Evolutionary conservation across 805 yeast species (phyloP).

Genomic region (Naumovozyma castellii): DNA sequence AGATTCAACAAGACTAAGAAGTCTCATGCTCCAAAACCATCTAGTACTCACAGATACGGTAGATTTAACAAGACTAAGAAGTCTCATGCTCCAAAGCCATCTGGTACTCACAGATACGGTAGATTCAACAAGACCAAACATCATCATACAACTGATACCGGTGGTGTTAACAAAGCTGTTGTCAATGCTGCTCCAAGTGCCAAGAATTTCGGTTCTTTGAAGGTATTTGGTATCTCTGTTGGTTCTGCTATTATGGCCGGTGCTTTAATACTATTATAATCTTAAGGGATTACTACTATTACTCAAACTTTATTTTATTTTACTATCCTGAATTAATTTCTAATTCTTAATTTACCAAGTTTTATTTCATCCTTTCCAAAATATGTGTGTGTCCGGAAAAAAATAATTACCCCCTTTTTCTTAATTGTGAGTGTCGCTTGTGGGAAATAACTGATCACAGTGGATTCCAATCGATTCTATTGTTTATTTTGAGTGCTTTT

Average conservation of each 20-base stretch:
- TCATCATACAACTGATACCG: slow-evolving; percentile 17
- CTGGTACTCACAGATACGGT: slow-evolving; percentile 49
- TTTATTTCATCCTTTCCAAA: too few species aligned
- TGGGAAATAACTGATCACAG: not conserved
- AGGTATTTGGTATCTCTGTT: slow-evolving; percentile 28
- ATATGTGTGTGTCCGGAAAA: too few species aligned
- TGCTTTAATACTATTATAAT: slow-evolving; percentile 37
- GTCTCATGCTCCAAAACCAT: slow-evolving; percentile 24
- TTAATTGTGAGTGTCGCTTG: not conserved
- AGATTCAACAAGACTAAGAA: slow-evolving; percentile 37
- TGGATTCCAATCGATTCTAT: too few species aligned
- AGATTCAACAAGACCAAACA: slow-evolving; percentile 36
- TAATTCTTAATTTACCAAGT: too few species aligned
- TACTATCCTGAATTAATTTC: not conserved
- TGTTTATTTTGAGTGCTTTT: too few species aligned
- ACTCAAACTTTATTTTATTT: not conserved
- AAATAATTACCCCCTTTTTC: too few species aligned
- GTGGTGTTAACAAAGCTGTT: slow-evolving; percentile 12
- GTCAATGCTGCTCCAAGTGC: slow-evolving; percentile 15
- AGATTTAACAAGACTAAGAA: slow-evolving; percentile 36
- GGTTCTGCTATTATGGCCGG: slow-evolving; percentile 45
- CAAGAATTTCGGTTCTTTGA: slow-evolving; percentile 15
- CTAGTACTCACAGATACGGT: slow-evolving; percentile 50
- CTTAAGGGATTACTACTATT: not conserved
- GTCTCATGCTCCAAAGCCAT: slow-evolving; percentile 16